Evolutionary conservation across 371 early-diverging fungal genomes (phyloP), one percentile per base, ranked within the genome.

Genomic region (Fennellomyces sp.): DNA sequence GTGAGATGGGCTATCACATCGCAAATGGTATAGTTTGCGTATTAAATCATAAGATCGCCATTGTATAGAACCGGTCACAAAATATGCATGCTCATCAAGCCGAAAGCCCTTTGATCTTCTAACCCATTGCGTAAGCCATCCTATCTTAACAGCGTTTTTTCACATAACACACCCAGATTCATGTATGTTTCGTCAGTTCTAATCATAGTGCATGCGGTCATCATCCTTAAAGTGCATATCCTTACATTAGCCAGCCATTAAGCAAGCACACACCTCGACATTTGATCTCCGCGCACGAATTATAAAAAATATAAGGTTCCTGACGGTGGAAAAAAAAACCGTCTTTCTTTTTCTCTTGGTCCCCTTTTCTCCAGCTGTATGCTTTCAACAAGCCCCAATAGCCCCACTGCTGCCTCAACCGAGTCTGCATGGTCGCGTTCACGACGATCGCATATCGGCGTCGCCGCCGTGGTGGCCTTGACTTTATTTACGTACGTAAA

Each of bases 401-500:
- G 26, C 27, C 25, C 39, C n/a, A 21, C 17, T 27, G 7, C 27
- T 39, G 42, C 27, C 5, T 21, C 56, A 56, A 17, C 4, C 12
- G 35, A 41, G 21, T 70, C 68, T 26, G 35, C 30, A 50, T 78
- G 79, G 79, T 59, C 62, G 45, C 72, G 80, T 55, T 73, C 77
- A 35, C 63, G 85, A 36, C 69, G 72, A 28, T 77, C 83, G 2
- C 71, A 68, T 35, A 19, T 78, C 6, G 70, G 82, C 27, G 73
- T 82, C n/a, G 82, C 83, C 17, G 75, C 75, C 51, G 82, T 82
- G 1, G 83, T 83, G 7, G 83, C 83, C 35, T 70, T 80, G 66
- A 83, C 85, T 11, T 68, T 85, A 25, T 85, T 85, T 60, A 82
- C 78, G 64, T 83, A 76, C 54, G 78, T 65, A 68, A 27, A n/a